A percentile compares a stretch with the other conserved stretches of the same genome.
These are phyloP conservation scores for Rutstroemia sp. DNA, from an alignment of 2,329 filamentous ascomycete species.

Conservation along the genomic window DNA sequence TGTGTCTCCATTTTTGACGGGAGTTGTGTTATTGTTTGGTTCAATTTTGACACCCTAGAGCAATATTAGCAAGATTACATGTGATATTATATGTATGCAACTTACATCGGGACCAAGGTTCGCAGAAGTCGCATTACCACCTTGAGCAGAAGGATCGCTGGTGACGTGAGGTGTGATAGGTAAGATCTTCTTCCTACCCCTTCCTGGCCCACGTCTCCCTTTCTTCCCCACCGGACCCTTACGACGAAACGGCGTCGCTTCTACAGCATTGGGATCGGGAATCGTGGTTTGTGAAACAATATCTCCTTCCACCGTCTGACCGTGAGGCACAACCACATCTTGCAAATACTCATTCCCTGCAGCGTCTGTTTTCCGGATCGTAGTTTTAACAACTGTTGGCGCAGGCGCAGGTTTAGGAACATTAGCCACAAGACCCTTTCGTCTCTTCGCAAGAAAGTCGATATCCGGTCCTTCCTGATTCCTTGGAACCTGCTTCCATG, in stretches of 20 bases:
- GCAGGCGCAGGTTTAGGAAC: slow-evolving; percentile 40
- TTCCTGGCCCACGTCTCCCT: slow-evolving; percentile 72
- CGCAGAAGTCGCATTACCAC: slow-evolving; percentile 5
- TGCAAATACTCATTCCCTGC: slow-evolving; percentile 77
- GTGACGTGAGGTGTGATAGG: slow-evolving; percentile 10
- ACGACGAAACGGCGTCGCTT: slow-evolving; percentile 46
- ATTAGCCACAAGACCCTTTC: slow-evolving; percentile 53
- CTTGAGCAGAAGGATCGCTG: slow-evolving; percentile 17
- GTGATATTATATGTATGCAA: neutral
- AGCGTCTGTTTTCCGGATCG: slow-evolving; percentile 69
- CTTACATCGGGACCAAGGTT: slow-evolving; percentile 21
- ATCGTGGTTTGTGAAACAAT: slow-evolving; percentile 59
- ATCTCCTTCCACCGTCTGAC: slow-evolving; percentile 74
- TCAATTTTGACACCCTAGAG: slow-evolving; percentile 23
- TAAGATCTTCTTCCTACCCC: slow-evolving; percentile 61
- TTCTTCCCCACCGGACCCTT: slow-evolving; percentile 54
- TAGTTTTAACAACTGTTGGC: slow-evolving; percentile 66
- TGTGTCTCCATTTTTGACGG: slow-evolving; percentile 23
- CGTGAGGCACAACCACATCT: slow-evolving; percentile 73
- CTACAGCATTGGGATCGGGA: slow-evolving; percentile 49
- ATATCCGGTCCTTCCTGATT: slow-evolving; percentile 46
- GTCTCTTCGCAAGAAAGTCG: slow-evolving; percentile 53
- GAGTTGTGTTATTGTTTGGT: slow-evolving; percentile 9
- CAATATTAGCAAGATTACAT: slow-evolving; percentile 6
- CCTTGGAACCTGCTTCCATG: slow-evolving; percentile 56